Percentiles rank a stretch among this genome's conserved stretches.
Conservation (phyloP, 2,329 filamentous ascomycete species). For the Fusarium dlaminii region DNA sequence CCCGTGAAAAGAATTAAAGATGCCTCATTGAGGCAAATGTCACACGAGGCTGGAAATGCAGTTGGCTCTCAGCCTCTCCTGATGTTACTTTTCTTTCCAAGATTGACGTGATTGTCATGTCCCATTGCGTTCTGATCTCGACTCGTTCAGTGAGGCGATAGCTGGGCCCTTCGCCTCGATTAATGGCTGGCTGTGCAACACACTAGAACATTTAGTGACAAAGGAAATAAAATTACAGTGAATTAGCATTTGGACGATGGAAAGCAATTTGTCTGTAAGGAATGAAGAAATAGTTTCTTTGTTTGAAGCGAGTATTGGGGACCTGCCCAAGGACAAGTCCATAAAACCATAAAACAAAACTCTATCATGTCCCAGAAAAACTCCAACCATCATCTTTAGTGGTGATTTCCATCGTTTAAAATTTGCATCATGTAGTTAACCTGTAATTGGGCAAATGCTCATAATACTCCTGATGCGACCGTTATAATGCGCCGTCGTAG, state of each 20-base stretch:
- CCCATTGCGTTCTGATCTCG: not conserved
- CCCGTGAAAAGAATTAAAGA: not conserved
- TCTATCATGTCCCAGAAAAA: slow-evolving; percentile 26
- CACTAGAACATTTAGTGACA: not conserved
- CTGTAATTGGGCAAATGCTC: slow-evolving; percentile 4
- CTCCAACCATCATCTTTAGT: slow-evolving; percentile 31
- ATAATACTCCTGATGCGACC: slow-evolving; percentile 23
- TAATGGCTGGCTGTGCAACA: slow-evolving; percentile 23
- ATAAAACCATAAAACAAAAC: slow-evolving; percentile 8
- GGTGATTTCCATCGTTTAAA: slow-evolving; percentile 29
- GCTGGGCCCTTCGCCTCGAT: slow-evolving; percentile 17
- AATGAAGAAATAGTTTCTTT: not conserved
- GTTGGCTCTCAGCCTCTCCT: slow-evolving; percentile 10
- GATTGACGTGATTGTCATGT: slow-evolving; percentile 20
- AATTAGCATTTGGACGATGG: not conserved
- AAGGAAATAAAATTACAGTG: not conserved
- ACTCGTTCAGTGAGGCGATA: slow-evolving; percentile 33
- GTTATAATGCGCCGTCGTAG: slow-evolving; percentile 11
- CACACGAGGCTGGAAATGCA: not conserved
- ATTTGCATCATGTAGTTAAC: slow-evolving; percentile 9
- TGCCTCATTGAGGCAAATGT: not conserved
- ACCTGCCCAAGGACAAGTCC: slow-evolving; percentile 5
- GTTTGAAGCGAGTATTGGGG: not conserved
- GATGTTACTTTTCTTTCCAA: not conserved
- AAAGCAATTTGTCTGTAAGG: too few species aligned